phyloP scores from a whole-genome alignment of 345 rosid genomes.

The Acer saccharum region DNA sequence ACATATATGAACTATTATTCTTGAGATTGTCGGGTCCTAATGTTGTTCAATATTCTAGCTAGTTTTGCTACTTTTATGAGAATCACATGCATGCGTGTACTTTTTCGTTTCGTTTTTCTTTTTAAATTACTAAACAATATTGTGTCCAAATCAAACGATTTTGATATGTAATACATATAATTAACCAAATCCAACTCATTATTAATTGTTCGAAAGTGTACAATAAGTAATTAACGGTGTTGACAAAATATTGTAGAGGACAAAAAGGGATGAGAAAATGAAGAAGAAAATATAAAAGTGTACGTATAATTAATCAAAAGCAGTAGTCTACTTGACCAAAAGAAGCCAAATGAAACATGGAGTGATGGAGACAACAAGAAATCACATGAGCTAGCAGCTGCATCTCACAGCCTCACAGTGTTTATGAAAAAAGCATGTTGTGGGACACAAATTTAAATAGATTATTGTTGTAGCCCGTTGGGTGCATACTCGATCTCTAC shows the following conservation, averaged over 20 bases:
- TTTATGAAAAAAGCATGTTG: no score
- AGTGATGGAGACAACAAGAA: slow-evolving; percentile 13
- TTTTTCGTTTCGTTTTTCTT: no score
- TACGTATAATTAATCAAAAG: no score
- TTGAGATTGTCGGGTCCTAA: background rate
- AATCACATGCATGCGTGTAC: background rate
- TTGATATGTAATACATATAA: background rate
- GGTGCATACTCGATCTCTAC: background rate
- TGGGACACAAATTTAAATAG: no score
- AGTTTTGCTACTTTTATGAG: background rate
- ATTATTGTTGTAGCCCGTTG: no score
- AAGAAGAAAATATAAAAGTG: no score
- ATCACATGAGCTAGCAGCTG: background rate
- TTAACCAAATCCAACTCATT: background rate
- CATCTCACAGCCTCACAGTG: background rate
- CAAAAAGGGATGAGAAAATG: background rate
- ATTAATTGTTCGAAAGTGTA: no score
- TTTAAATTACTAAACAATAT: no score
- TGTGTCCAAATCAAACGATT: background rate
- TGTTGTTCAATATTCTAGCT: background rate
- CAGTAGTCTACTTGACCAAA: no score
- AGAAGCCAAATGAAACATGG: background rate
- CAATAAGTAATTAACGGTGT: background rate
- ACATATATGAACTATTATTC: background rate
- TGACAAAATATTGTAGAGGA: background rate